Percentiles rank a stretch among this genome's conserved stretches.
Evolutionary conservation across 2,329 filamentous ascomycete genomes (phyloP).

Genomic region (Sclerotinia trifoliorum): DNA sequence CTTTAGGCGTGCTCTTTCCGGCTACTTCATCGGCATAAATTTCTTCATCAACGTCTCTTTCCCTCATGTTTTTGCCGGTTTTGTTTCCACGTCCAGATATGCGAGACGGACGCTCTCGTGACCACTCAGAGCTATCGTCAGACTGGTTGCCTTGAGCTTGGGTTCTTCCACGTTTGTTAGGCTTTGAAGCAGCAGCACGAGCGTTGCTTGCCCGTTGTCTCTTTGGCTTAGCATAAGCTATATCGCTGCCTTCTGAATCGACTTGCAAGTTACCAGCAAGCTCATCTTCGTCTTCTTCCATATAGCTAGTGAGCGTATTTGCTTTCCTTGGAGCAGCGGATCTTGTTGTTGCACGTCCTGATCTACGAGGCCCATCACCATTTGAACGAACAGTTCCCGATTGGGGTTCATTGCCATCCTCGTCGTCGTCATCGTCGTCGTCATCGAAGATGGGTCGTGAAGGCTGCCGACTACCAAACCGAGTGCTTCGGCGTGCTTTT

Average conservation of each 20-base stretch:
- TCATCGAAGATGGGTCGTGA: slow-evolving; percentile 24
- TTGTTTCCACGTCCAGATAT: slow-evolving; percentile 40
- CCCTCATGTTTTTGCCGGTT: slow-evolving; percentile 45
- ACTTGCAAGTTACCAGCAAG: slow-evolving; percentile 28
- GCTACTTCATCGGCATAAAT: slow-evolving; percentile 52
- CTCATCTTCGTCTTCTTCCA: slow-evolving; percentile 33
- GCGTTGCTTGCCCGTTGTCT: slow-evolving; percentile 5
- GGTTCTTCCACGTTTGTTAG: slow-evolving; percentile 24
- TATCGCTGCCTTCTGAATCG: slow-evolving; percentile 49
- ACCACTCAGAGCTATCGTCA: slow-evolving; percentile 26
- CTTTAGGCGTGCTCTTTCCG: slow-evolving; percentile 49
- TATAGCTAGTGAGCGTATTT: slow-evolving; percentile 12
- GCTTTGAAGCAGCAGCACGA: slow-evolving; percentile 20
- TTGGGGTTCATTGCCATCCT: slow-evolving; percentile 14
- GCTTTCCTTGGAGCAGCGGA: slow-evolving; percentile 26
- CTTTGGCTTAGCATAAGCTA: slow-evolving; percentile 50
- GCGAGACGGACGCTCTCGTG: slow-evolving; percentile 35
- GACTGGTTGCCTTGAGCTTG: slow-evolving; percentile 3
- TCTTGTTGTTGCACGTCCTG: slow-evolving; percentile 28
- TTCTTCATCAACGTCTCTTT: slow-evolving; percentile 50
- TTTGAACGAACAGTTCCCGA: slow-evolving; percentile 1
- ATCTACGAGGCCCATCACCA: slow-evolving; percentile 20
- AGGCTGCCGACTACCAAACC: slow-evolving; percentile 26
- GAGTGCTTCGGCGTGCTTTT: slow-evolving; percentile 28
- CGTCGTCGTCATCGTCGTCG: slow-evolving; percentile 18